phyloP scores from a whole-genome alignment of 2,329 filamentous ascomycete species.

The Arthrobotrys megalospora region DNA sequence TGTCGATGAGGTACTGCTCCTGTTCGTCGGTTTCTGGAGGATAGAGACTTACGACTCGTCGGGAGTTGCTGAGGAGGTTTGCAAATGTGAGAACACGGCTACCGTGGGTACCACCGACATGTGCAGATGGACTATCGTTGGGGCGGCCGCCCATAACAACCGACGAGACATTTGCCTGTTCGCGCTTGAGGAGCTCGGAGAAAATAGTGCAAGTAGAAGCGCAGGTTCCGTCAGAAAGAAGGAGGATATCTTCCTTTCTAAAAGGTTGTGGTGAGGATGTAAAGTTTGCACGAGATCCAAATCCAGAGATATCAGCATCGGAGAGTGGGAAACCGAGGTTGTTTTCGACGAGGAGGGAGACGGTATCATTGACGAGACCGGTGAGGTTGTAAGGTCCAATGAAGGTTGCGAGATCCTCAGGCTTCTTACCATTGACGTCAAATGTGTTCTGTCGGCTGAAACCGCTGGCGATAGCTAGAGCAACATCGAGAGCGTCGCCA shows the following conservation, averaged over 20 bases:
- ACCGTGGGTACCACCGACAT: slow-evolving; percentile 76
- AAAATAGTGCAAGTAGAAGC: slow-evolving; percentile 76
- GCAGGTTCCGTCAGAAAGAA: slow-evolving; percentile 73
- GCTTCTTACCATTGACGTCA: slow-evolving; percentile 64
- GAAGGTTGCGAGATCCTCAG: slow-evolving; percentile 67
- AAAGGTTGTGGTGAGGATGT: slow-evolving; percentile 65
- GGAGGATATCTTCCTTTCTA: slow-evolving; percentile 68
- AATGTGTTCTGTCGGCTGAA: slow-evolving; percentile 66
- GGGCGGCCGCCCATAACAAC: slow-evolving; percentile 68
- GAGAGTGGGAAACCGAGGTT: slow-evolving; percentile 19
- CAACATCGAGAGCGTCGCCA: slow-evolving; percentile 4
- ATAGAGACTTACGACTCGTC: not conserved
- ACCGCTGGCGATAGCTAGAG: slow-evolving; percentile 27
- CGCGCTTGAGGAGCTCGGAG: slow-evolving; percentile 72
- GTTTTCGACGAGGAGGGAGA: slow-evolving; percentile 65
- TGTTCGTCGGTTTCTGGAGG: slow-evolving; percentile 32
- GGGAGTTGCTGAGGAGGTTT: slow-evolving; percentile 38
- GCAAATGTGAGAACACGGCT: slow-evolving; percentile 65
- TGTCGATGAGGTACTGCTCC: slow-evolving; percentile 23
- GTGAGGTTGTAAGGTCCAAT: slow-evolving; percentile 66
- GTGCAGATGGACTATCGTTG: slow-evolving; percentile 62
- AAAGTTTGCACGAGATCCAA: slow-evolving; percentile 58
- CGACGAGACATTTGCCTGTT: slow-evolving; percentile 70
- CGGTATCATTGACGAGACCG: slow-evolving; percentile 65
- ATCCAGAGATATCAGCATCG: slow-evolving; percentile 43